A percentile compares a stretch with the other conserved stretches of the same genome.
Conservation (phyloP, 2,329 filamentous ascomycete genomes). For the Botryotinia calthae region DNA sequence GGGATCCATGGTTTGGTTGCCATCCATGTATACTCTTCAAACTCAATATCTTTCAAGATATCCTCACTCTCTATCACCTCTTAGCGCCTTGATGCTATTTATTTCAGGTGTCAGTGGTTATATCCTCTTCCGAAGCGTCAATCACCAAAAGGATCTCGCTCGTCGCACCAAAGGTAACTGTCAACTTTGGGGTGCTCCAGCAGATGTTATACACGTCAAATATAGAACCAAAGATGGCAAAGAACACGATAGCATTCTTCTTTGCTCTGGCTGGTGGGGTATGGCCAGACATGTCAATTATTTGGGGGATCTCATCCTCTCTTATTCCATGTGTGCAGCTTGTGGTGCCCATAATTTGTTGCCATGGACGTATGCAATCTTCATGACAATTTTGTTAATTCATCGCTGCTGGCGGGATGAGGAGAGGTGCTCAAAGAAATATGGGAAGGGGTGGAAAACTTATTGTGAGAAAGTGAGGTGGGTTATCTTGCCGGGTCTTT, state of each 20-base stretch:
- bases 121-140: constrained; percentile 45
- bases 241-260: constrained; percentile 42
- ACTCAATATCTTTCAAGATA: constrained; percentile 47
- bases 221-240: constrained; percentile 46
- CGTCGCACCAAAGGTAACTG: constrained; percentile 43
- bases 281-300: constrained; percentile 44
- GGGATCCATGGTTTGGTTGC: constrained; percentile 48
- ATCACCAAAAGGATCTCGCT: constrained; percentile 46
- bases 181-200: constrained; percentile 45
- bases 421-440: constrained; percentile 45
- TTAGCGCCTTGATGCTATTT: constrained; percentile 36
- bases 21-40: constrained; percentile 48
- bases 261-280: constrained; percentile 46
- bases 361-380: constrained; percentile 47
- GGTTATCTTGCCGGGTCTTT: constrained; percentile 47
- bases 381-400: constrained; percentile 45
- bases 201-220: constrained; percentile 41
- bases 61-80: constrained; percentile 38
- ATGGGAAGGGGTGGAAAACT: constrained; percentile 45
- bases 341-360: constrained; percentile 42
- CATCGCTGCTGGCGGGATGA: constrained; percentile 49
- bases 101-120: constrained; percentile 43
- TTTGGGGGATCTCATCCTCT: constrained; percentile 42
- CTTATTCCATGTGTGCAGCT: constrained; percentile 45
- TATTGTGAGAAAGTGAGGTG: constrained; percentile 45